Evolutionary conservation across 192 early-diverging fungal species (phyloP).

Genomic region (Chytriomyces confervae): DNA sequence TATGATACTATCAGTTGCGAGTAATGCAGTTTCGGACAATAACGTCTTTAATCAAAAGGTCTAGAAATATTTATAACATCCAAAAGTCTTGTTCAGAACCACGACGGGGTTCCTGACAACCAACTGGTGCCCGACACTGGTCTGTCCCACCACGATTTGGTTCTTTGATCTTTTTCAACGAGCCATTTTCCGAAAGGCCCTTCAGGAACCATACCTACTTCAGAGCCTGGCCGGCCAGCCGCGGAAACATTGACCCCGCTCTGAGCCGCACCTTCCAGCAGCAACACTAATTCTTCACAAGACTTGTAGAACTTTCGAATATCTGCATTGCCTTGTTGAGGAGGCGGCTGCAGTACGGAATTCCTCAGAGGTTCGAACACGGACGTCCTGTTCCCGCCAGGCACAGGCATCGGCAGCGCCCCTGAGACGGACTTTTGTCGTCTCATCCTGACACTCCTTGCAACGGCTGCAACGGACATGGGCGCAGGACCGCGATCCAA

Average conservation of each 20-base stretch:
- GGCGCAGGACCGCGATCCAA: constrained; percentile 23
- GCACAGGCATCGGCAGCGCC: neutral
- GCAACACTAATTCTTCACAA: constrained; percentile 7
- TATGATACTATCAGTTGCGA: too few relatives aligned
- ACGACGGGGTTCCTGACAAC: neutral
- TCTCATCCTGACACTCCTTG: constrained; percentile 28
- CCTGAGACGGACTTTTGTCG: constrained; percentile 16
- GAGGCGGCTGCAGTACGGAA: neutral
- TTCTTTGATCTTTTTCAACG: constrained; percentile 2
- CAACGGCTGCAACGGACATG: constrained; percentile 10
- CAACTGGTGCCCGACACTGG: neutral
- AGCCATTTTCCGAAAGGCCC: constrained; percentile 28
- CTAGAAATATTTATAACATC: too few relatives aligned
- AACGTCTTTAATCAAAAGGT: too few relatives aligned
- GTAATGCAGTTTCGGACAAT: too few relatives aligned
- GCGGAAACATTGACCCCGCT: neutral
- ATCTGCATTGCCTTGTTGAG: neutral
- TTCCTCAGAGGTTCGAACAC: neutral
- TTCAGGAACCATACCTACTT: neutral
- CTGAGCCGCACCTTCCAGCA: constrained; percentile 7
- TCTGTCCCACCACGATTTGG: neutral
- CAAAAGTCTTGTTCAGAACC: too few relatives aligned
- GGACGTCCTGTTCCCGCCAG: neutral
- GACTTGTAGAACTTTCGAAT: constrained; percentile 13
- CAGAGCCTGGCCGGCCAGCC: constrained; percentile 2